Base-by-base conservation (phyloP, 2,329 filamentous ascomycete genomes). In the Penicillium hordei region DNA sequence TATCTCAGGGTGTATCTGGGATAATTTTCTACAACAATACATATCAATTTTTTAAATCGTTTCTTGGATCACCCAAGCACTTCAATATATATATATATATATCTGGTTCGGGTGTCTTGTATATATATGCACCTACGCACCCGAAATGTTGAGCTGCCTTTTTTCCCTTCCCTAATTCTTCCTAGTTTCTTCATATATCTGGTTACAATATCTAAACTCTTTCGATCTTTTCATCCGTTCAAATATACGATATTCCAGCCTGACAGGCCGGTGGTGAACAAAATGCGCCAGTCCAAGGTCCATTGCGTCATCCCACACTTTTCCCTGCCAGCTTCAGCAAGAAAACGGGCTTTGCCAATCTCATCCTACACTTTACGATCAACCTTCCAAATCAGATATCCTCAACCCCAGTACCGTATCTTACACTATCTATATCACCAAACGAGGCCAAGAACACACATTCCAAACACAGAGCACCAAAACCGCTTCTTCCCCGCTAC, bases 261-360 rank as follows among this genome's bases (percentile, higher is more conserved):
- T n/a, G 6, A 40, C 8, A 46, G 19, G 12, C 36, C 13, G 12
- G 38, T 48, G 34, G 51, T 53, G 53, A 62, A 56, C 51, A 57
- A 31, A 27, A 65, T 62, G 63, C 59, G 51, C 46, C 54, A 55
- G 36, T 33, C 52, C 34, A 57, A 45, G 45, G 55, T 60, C 46
- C 63, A 68, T 68, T 68, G 65, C 65, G 65, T 68, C 65, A 68
- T 68, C 57, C 52, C 60, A 57, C 57, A 55, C 54, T 55, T 55
- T 55, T 49, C 59, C 52, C 51, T 52, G 40, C 29, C 53, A 61
- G 54, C 54, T 49, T 25, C 52, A 48, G 44, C 57, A 56, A 34
- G 40, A 23, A 52, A 52, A 2, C 17, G 29, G 31, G 17, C 33
- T 31, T 51, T 40, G 5, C 55, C 64, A 62, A 48, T 60, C 60